Evolutionary conservation across 495 filamentous ascomycete species (phyloP).

Genomic region (Talaromyces proteolyticus): DNA sequence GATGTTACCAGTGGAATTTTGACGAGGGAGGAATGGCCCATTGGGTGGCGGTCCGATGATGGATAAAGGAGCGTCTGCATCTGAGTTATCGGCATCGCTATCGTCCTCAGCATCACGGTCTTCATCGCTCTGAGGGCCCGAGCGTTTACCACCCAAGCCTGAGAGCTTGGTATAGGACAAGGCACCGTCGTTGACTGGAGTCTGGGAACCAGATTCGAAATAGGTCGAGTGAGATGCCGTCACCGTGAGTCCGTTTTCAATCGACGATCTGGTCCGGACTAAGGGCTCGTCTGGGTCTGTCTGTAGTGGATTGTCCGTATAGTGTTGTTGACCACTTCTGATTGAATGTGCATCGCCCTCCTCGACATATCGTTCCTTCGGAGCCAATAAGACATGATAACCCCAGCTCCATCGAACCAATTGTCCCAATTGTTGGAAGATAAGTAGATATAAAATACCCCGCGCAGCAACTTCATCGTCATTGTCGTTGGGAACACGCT

Average conservation of each 20-base stretch:
- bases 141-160: slow-evolving; percentile 13
- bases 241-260: slow-evolving; percentile 17
- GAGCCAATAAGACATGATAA: slow-evolving; percentile 84
- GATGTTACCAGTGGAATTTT: slow-evolving; percentile 31
- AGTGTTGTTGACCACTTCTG: slow-evolving; percentile 60
- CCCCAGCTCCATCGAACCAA: slow-evolving; percentile 98
- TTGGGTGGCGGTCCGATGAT: slow-evolving; percentile 26
- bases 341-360: slow-evolving; percentile 50
- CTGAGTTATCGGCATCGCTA: slow-evolving; percentile 6
- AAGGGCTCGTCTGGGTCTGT: slow-evolving; percentile 38
- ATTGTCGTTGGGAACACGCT: slow-evolving; percentile 82
- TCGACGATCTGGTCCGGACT: slow-evolving; percentile 27
- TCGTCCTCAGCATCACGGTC: slow-evolving; percentile 24
- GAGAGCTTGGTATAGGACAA: slow-evolving; percentile 33
- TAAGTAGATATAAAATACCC: slow-evolving; percentile 90
- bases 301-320: slow-evolving; percentile 54
- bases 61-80: slow-evolving; percentile 17
- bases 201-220: slow-evolving; percentile 36
- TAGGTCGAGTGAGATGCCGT: slow-evolving; percentile 12
- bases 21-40: slow-evolving; percentile 35
- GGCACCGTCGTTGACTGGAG: slow-evolving; percentile 28
- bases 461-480: slow-evolving; percentile 91
- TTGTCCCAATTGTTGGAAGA: slow-evolving; percentile 97
- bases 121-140: slow-evolving; percentile 4
- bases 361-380: slow-evolving; percentile 54